phyloP scores from a whole-genome alignment of 164 flowering plant genomes.

The Sextonia rubra region DNA sequence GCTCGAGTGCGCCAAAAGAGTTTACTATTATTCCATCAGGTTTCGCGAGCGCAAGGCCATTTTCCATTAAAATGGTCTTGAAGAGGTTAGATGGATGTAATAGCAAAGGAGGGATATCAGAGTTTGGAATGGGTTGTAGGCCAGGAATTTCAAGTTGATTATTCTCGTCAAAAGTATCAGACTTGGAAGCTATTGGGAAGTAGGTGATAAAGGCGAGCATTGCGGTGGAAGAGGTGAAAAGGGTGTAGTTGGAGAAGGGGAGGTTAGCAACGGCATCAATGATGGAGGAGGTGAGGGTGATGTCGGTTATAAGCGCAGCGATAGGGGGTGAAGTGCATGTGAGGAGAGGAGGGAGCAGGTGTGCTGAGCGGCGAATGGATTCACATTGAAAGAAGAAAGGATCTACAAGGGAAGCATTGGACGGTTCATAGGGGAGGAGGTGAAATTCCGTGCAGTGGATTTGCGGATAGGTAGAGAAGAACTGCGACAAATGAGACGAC shows the following conservation, averaged over 20 bases:
- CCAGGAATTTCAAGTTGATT: conserved; percentile 22
- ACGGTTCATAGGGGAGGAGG: conserved; percentile 14
- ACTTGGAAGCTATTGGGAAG: conserved; percentile 12
- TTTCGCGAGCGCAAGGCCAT: conserved; percentile 15
- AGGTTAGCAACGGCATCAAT: not conserved
- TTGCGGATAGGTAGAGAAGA: conserved; percentile 16
- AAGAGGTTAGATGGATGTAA: conserved; percentile 15
- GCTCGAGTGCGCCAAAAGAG: conserved; percentile 33
- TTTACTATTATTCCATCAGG: conserved; percentile 37
- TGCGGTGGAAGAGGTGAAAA: conserved; percentile 37
- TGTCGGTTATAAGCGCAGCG: conserved; percentile 21
- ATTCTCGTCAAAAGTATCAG: not conserved
- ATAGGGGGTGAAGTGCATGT: conserved; percentile 21
- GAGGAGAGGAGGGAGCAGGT: conserved; percentile 28
- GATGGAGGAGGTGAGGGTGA: conserved; percentile 8
- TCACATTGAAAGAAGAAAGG: conserved; percentile 42
- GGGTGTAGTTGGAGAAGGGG: conserved; percentile 27
- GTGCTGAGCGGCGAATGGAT: conserved; percentile 32
- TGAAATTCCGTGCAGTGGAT: conserved; percentile 15
- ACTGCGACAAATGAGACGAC: conserved; percentile 10
- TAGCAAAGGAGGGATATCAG: conserved; percentile 29
- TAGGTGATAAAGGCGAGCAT: conserved; percentile 27
- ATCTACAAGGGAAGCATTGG: conserved; percentile 16
- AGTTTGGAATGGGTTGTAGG: conserved; percentile 26
- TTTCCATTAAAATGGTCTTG: conserved; percentile 10